Evolutionary conservation across 805 yeast genomes (phyloP).

Genomic region (Grigorovia transvaalensis): DNA sequence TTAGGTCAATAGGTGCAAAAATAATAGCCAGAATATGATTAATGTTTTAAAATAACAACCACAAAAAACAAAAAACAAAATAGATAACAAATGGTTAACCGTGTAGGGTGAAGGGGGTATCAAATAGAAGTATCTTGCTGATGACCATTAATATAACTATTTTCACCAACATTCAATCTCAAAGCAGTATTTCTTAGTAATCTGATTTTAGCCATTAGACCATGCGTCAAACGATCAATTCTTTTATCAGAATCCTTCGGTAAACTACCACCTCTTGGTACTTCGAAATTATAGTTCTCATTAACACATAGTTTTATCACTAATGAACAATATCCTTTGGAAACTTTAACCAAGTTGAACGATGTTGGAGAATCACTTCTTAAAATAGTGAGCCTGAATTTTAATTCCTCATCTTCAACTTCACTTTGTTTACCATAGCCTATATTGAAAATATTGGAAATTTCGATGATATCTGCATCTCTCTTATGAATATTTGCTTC

Average conservation of each 20-base stretch:
- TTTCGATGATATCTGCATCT: conserved; percentile 14
- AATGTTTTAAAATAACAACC: neutral
- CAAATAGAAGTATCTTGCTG: neutral
- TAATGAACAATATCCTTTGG: conserved; percentile 9
- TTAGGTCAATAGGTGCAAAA: neutral
- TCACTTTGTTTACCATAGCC: conserved; percentile 7
- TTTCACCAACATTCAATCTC: conserved; percentile 25
- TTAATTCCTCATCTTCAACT: conserved; percentile 6
- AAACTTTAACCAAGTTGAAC: conserved; percentile 9
- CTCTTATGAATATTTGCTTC: conserved; percentile 1
- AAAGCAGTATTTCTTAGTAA: conserved; percentile 18
- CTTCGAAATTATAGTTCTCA: conserved; percentile 6
- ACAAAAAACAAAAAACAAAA: neutral
- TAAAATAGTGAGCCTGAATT: conserved; percentile 15
- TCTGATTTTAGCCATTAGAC: conserved; percentile 9
- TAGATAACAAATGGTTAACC: too few relatives aligned
- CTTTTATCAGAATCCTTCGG: conserved; percentile 11
- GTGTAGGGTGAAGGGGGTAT: too few relatives aligned
- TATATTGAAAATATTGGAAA: conserved; percentile 13
- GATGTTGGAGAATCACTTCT: conserved; percentile 12
- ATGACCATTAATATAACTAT: conserved; percentile 12
- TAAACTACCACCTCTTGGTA: conserved; percentile 2
- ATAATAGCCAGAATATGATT: neutral
- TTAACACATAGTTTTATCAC: conserved; percentile 12
- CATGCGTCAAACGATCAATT: conserved; percentile 15